Percentiles rank a stretch among this genome's conserved stretches.
Conservation (phyloP, 805 yeast species). For the Diddensiella santjacobensis region DNA sequence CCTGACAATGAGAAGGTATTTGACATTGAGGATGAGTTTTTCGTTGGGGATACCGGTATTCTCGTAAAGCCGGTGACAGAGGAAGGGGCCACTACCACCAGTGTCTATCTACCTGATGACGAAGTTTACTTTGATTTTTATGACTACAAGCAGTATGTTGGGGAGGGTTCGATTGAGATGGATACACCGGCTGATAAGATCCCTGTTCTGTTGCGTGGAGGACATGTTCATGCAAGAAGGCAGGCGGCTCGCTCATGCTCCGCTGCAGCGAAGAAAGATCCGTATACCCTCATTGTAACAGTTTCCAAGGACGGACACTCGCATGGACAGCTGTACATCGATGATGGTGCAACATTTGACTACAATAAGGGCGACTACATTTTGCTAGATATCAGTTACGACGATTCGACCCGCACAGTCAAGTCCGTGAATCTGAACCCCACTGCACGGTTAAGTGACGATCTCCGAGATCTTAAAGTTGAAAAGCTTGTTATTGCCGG, state of each 20-base stretch:
- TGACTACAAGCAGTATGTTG: slow-evolving; percentile 7
- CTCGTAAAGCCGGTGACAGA: slow-evolving; percentile 77
- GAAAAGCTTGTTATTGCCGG: slow-evolving; percentile 28
- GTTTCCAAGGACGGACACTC: slow-evolving; percentile 48
- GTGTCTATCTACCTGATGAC: slow-evolving; percentile 48
- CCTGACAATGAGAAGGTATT: slow-evolving; percentile 43
- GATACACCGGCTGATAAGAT: slow-evolving; percentile 46
- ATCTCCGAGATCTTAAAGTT: slow-evolving; percentile 13
- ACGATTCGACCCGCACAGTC: slow-evolving; percentile 25
- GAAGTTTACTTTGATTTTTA: slow-evolving; percentile 37
- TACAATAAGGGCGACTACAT: slow-evolving; percentile 51
- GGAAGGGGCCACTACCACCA: slow-evolving; percentile 42
- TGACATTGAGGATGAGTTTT: slow-evolving; percentile 77
- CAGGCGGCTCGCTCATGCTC: slow-evolving; percentile 30
- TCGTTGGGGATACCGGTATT: slow-evolving; percentile 64
- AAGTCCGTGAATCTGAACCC: slow-evolving; percentile 14
- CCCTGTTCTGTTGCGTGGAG: slow-evolving; percentile 75
- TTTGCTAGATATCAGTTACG: slow-evolving; percentile 38
- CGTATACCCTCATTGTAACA: slow-evolving; percentile 70
- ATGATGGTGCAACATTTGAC: slow-evolving; percentile 76
- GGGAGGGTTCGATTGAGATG: slow-evolving; percentile 11
- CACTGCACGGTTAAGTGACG: slow-evolving; percentile 1
- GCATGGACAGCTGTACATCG: slow-evolving; percentile 61
- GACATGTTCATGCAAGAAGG: slow-evolving; percentile 62
- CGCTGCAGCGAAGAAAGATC: slow-evolving; percentile 69